phyloP scores from a whole-genome alignment of 1,139 yeast genomes.

The Blastobotrys arbuscula region DNA sequence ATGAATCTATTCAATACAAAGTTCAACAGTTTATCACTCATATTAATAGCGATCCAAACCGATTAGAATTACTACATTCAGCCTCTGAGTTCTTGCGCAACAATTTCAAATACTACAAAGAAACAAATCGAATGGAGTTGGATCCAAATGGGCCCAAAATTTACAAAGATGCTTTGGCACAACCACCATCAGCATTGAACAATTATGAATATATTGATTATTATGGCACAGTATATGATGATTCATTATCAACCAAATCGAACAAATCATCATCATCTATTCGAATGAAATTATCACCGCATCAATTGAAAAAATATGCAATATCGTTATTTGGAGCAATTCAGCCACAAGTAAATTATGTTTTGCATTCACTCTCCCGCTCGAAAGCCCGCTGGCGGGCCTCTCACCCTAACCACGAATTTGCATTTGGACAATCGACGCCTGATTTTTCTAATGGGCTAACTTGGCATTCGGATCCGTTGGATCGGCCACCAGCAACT shows the following conservation, averaged over 20 bases:
- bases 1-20: not conserved
- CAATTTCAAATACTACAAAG: not conserved
- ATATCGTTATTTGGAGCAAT: not conserved
- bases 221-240: not conserved
- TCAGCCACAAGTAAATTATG: not conserved
- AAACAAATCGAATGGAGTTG: not conserved
- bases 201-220: not conserved
- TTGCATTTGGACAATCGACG: not conserved
- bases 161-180: not conserved
- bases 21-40: not conserved
- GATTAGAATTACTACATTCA: not conserved
- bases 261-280: not conserved
- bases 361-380: not conserved
- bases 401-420: not conserved
- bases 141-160: not conserved
- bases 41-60: not conserved
- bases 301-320: not conserved
- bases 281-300: not conserved
- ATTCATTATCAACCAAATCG: not conserved
- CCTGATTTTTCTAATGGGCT: no score
- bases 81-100: not conserved
- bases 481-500: not conserved
- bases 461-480: not conserved
- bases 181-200: not conserved
- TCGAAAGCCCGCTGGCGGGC: not conserved